phyloP scores from a whole-genome alignment of 1,284 basidiomycete genomes.

The Tylopilus sp. region DNA sequence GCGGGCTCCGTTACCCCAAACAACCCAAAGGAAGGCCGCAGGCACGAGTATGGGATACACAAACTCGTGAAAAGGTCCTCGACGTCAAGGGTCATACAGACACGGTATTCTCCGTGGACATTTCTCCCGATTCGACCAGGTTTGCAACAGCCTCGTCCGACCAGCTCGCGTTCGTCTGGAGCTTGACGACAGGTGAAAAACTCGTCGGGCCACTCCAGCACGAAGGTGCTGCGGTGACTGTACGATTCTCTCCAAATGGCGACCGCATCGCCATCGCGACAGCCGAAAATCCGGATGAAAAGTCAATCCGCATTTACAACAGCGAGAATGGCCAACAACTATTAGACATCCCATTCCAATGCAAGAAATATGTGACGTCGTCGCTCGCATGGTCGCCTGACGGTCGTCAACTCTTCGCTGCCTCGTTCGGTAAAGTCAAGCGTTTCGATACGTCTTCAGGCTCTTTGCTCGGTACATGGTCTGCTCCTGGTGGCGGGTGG shows the following conservation, averaged over 20 bases:
- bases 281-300: not conserved
- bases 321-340: not conserved
- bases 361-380: not conserved
- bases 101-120: not conserved
- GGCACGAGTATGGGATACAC: no score
- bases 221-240: not conserved
- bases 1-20: conserved; percentile 1
- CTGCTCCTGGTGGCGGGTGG: not conserved
- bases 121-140: conserved; percentile 5
- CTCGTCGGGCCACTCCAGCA: conserved; percentile 2
- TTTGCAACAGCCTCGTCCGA: not conserved
- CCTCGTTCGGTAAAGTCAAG: not conserved
- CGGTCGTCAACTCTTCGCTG: not conserved
- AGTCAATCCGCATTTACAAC: not conserved
- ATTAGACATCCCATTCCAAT: not conserved
- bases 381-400: not conserved
- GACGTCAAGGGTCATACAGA: not conserved
- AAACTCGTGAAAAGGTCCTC: not conserved
- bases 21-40: no score
- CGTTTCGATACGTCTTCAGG: not conserved
- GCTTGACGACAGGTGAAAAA: not conserved
- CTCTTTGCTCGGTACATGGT: not conserved
- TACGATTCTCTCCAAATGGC: not conserved
- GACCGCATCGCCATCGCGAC: conserved; percentile 6
- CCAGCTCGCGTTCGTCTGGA: conserved; percentile 1